These are phyloP conservation scores for Vanilla planifolia DNA, from an alignment of 106 monocot species.

Conservation along the genomic window DNA sequence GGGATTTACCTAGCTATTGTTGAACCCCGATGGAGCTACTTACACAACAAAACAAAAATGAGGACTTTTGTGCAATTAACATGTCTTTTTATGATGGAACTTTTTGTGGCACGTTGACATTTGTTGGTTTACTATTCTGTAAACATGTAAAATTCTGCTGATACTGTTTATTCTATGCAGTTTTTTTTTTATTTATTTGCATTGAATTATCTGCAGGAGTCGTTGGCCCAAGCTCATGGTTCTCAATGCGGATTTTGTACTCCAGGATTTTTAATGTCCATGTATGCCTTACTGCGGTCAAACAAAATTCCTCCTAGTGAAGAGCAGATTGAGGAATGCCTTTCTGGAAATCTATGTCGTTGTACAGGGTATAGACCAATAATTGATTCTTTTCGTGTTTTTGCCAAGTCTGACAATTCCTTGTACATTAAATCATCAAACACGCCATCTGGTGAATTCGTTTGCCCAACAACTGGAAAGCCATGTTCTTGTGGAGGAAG, in stretches of 20 bases:
- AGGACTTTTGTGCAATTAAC: too few relatives aligned
- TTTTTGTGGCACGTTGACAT: background rate
- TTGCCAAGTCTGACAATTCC: constrained; percentile 78
- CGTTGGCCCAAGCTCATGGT: constrained; percentile 80
- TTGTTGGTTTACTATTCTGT: background rate
- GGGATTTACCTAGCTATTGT: too few relatives aligned
- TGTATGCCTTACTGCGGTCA: constrained; percentile 95
- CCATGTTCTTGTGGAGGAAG: constrained; percentile 73
- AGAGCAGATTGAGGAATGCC: constrained; percentile 88
- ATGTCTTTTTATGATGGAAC: too few relatives aligned
- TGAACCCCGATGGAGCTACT: too few relatives aligned
- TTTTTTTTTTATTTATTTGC: background rate
- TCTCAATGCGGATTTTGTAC: constrained; percentile 99
- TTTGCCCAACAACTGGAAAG: constrained; percentile 88
- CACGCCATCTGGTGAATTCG: constrained; percentile 15
- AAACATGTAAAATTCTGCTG: too few relatives aligned
- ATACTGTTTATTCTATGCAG: background rate
- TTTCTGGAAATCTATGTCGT: constrained; percentile 94
- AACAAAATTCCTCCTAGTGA: constrained; percentile 58
- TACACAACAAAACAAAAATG: too few relatives aligned
- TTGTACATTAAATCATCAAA: constrained; percentile 49
- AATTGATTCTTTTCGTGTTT: constrained; percentile 88
- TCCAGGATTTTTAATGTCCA: constrained; percentile 98
- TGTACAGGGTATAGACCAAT: constrained; percentile 98
- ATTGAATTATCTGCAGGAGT: constrained; percentile 43